phyloP scores from a whole-genome alignment of 2,329 filamentous ascomycete genomes.

The Fusarium solani-melongenae region DNA sequence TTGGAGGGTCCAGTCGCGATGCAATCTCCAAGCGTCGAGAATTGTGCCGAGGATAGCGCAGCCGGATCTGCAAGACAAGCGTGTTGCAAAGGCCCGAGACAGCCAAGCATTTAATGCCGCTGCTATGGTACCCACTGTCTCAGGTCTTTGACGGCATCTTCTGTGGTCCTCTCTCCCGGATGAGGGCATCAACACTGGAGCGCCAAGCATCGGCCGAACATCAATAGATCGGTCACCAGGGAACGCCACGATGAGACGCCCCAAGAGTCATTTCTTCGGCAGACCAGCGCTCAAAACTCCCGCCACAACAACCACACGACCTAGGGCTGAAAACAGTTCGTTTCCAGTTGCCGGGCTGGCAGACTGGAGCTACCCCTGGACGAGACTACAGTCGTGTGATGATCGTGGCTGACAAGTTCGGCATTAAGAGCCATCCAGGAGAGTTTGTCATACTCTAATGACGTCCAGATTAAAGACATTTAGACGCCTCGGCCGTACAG shows the following conservation, averaged over 20 bases:
- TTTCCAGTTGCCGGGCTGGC: not conserved
- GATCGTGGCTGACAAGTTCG: not conserved
- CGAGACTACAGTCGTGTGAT: not conserved
- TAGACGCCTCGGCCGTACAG: not conserved
- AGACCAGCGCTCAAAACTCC: not conserved
- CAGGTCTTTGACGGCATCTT: slow-evolving; percentile 33
- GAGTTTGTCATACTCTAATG: not conserved
- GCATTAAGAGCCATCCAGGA: not conserved
- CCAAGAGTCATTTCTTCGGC: not conserved
- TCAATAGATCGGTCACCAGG: slow-evolving; percentile 20
- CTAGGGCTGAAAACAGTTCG: not conserved
- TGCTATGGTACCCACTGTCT: slow-evolving; percentile 35
- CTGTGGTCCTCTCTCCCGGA: not conserved
- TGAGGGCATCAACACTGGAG: slow-evolving; percentile 1
- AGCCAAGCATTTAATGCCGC: slow-evolving; percentile 14
- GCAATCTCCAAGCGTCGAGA: slow-evolving; percentile 9
- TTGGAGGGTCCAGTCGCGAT: not conserved
- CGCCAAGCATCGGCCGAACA: slow-evolving; percentile 16
- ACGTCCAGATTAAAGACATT: slow-evolving; percentile 1
- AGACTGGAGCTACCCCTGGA: slow-evolving; percentile 7
- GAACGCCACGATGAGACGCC: slow-evolving; percentile 23
- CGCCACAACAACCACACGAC: slow-evolving; percentile 2
- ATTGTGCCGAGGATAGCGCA: slow-evolving; percentile 7
- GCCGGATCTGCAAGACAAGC: slow-evolving; percentile 15
- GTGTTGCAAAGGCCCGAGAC: slow-evolving; percentile 10